These are phyloP conservation scores for Tardiomyces blankii DNA, from an alignment of 1,139 yeast species.

Conservation along the genomic window DNA sequence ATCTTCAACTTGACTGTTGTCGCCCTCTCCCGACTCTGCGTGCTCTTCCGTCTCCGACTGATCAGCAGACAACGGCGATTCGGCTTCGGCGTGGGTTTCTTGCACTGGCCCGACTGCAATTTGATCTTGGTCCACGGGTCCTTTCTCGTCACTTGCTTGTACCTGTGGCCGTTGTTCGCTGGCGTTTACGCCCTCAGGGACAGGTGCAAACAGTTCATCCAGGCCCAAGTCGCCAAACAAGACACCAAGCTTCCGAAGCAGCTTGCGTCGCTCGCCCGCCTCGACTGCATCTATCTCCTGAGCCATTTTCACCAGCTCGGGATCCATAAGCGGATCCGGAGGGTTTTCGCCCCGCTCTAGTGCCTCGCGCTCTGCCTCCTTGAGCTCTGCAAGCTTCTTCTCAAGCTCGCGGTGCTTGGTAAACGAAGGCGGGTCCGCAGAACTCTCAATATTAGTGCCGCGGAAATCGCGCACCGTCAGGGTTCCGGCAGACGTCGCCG, in stretches of 20 bases:
- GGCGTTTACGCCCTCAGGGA: too few species aligned
- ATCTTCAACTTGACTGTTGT: too few species aligned
- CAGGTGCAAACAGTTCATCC: too few species aligned
- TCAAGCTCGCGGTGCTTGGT: constrained; percentile 23
- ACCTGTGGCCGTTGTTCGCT: too few species aligned
- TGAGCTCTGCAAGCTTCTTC: constrained; percentile 9
- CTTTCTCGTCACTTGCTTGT: too few species aligned
- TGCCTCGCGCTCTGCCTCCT: constrained; percentile 4
- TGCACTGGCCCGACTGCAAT: too few species aligned
- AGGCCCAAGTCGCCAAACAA: too few species aligned
- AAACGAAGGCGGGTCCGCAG: constrained; percentile 76
- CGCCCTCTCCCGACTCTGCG: too few species aligned
- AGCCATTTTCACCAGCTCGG: constrained; percentile 10
- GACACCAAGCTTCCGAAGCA: neutral
- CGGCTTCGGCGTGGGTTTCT: too few species aligned
- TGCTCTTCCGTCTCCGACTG: too few species aligned
- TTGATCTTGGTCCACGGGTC: too few species aligned
- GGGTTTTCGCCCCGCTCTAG: constrained; percentile 9
- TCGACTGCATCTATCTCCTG: constrained; percentile 9
- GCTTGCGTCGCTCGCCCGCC: neutral
- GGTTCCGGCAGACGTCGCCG: constrained; percentile 60
- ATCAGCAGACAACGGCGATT: too few species aligned
- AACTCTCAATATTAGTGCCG: constrained; percentile 34
- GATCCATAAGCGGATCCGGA: constrained; percentile 12
- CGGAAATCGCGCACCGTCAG: constrained; percentile 69